Conservation (phyloP, 352 stramenopile genomes). For the Phytophthora vignae region DNA sequence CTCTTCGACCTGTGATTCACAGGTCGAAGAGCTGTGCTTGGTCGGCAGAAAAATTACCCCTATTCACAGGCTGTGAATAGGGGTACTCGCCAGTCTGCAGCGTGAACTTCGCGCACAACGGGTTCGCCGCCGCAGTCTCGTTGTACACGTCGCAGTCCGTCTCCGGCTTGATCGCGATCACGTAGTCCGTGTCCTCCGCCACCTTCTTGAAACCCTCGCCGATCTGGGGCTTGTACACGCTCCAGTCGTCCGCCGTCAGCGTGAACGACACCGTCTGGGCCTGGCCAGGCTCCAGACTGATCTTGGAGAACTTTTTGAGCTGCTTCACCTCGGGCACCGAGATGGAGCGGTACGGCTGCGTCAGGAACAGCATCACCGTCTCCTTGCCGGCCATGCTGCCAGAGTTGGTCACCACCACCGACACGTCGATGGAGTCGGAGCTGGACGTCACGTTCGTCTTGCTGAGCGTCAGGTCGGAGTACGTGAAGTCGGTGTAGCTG, state of each 20-base stretch:
- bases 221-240: slow-evolving; percentile 1
- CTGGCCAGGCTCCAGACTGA: background rate
- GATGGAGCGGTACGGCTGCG: slow-evolving; percentile 62
- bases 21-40: too few species aligned
- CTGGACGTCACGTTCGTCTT: background rate
- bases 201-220: background rate
- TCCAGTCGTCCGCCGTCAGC: background rate
- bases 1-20: too few species aligned
- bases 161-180: slow-evolving; percentile 2
- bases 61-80: too few species aligned
- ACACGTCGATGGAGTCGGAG: background rate
- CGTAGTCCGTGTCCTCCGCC: slow-evolving; percentile 2
- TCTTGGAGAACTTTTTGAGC: slow-evolving; percentile 81
- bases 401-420: slow-evolving; percentile 47
- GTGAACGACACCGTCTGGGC: background rate
- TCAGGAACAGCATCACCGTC: slow-evolving; percentile 79
- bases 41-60: too few species aligned
- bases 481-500: background rate
- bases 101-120: slow-evolving; percentile 3
- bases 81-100: background rate
- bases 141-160: slow-evolving; percentile 5
- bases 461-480: background rate
- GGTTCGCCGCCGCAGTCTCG: background rate
- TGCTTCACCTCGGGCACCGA: slow-evolving; percentile 80
- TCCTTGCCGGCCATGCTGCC: slow-evolving; percentile 66